A percentile compares a stretch with the other conserved stretches of the same genome.
Conservation (phyloP, 106 monocot species). For the Dioscorea zingiberensis region DNA sequence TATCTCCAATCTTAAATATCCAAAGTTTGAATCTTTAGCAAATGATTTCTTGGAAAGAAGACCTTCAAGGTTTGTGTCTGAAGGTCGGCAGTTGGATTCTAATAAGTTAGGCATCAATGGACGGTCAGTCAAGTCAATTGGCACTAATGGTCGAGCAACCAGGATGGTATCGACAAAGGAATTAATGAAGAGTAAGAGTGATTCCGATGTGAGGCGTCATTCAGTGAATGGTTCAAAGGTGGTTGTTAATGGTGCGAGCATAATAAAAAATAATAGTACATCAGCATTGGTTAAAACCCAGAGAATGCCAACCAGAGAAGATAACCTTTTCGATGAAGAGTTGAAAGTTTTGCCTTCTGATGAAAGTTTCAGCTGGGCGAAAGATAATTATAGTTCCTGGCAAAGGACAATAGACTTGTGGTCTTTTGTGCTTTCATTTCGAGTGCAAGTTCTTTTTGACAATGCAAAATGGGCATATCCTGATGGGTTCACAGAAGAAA, state of each 20-base stretch:
- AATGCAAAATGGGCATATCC: conserved; percentile 83
- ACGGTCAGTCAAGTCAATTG: conserved; percentile 20
- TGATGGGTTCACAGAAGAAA: conserved; percentile 74
- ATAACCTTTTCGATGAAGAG: conserved; percentile 33
- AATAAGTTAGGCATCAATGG: no score
- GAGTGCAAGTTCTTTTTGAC: conserved; percentile 60
- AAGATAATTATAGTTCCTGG: conserved; percentile 71
- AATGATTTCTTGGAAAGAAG: conserved; percentile 9
- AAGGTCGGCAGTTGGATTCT: conserved; percentile 3
- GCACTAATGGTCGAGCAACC: conserved; percentile 32
- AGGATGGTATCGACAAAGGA: conserved; percentile 62
- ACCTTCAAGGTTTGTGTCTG: conserved; percentile 6
- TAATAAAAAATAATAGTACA: conserved; percentile 30
- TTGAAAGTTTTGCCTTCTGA: conserved; percentile 73
- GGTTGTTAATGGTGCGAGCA: conserved; percentile 26
- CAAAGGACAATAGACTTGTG: conserved; percentile 83
- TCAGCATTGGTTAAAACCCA: conserved; percentile 37
- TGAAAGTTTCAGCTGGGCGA: conserved; percentile 86
- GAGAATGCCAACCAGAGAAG: conserved; percentile 10
- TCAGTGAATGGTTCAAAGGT: conserved; percentile 36
- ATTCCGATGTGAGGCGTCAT: conserved; percentile 2
- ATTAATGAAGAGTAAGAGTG: conserved; percentile 18
- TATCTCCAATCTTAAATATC: conserved; percentile 19
- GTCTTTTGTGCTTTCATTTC: conserved; percentile 73
- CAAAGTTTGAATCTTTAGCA: background rate